These are phyloP conservation scores for Suhomyces emberorum DNA, from an alignment of 805 yeast genomes.

Conservation along the genomic window DNA sequence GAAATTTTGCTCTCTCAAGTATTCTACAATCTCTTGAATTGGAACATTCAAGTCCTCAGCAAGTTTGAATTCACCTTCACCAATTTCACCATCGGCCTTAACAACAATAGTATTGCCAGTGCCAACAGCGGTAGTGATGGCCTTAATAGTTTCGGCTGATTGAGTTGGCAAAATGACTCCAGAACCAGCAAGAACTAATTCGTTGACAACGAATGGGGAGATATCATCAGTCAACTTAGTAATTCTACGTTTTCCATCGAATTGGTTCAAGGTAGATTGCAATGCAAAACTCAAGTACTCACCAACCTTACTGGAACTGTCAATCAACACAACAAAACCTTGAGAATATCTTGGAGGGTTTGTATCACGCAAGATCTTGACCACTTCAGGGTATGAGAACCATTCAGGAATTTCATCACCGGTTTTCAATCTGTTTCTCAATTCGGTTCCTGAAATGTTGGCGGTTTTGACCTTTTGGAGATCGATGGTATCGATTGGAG, in stretches of 20 bases:
- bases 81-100: slow-evolving; percentile 16
- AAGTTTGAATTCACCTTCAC: slow-evolving; percentile 10
- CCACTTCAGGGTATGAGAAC: slow-evolving; percentile 98
- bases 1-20: slow-evolving; percentile 81
- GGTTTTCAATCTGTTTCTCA: slow-evolving; percentile 79
- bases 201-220: slow-evolving; percentile 65
- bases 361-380: slow-evolving; percentile 80
- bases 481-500: slow-evolving; percentile 91
- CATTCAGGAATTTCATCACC: slow-evolving; percentile 92
- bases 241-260: slow-evolving; percentile 78
- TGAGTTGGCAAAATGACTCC: slow-evolving; percentile 68
- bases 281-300: slow-evolving; percentile 70
- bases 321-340: slow-evolving; percentile 76
- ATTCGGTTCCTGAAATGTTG: slow-evolving; percentile 92
- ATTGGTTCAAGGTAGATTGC: slow-evolving; percentile 87
- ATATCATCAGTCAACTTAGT: slow-evolving; percentile 45
- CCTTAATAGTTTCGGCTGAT: slow-evolving; percentile 44
- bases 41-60: slow-evolving; percentile 35
- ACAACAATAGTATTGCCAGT: slow-evolving; percentile 53
- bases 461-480: slow-evolving; percentile 70
- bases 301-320: slow-evolving; percentile 47
- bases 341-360: slow-evolving; percentile 90
- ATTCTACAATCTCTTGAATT: slow-evolving; percentile 67
- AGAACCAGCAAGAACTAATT: slow-evolving; percentile 83
- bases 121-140: slow-evolving; percentile 54